Evolutionary conservation across 306 rosid genomes (phyloP), one percentile per base, ranked within the genome.

Genomic region (Cucurbita argyrosperma): DNA sequence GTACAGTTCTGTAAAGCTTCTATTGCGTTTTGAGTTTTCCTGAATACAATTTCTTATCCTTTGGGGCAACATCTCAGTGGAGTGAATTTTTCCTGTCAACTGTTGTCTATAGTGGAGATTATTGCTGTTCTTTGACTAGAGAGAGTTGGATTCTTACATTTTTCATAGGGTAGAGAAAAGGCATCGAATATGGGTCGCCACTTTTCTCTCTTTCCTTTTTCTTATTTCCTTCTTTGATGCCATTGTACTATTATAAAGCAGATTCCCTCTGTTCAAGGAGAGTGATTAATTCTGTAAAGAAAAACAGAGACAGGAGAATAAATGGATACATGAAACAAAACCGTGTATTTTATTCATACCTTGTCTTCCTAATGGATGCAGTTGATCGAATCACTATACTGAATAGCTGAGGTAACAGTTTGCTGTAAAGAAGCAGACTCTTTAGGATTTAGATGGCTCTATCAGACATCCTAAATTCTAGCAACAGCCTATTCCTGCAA

Each of bases 1-100:
- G 77, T 75, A 74, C 49, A 85, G 78, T 51, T 76, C 84, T 67
- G 97, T 94, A 45, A 91, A 76, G 88, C 90, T 88, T 71, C 71
- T 88, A 46, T 81, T 84, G 88, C 80, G 70, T 66, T 86, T 86
- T 56, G 85, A 84, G 65, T 76, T 76, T 65, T 59, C 45, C 74
- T 90, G 86, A 78, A 14, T 69, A 70, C 8, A 4, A 37, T 15
- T 50, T 50, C 57, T 47, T 47, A 23, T 47, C 18, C 55, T 68
- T 49, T 21, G 21, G 74, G 21, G 74, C 56, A 68, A 68, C 43
- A 23, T 68, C 56, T 68, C 23, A 68, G 57, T 47, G 40, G 43
- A 68, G 74, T 68, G 74, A 68, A 47, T 47, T 19, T 69, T 69
- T 69, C 23, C 45, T 70, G 46, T 50, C 74, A 50, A 3, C 46